Percentiles rank a stretch among this genome's conserved stretches.
Evolutionary conservation across 352 stramenopile species (phyloP).

Genomic region (Globisporangium perplexum): DNA sequence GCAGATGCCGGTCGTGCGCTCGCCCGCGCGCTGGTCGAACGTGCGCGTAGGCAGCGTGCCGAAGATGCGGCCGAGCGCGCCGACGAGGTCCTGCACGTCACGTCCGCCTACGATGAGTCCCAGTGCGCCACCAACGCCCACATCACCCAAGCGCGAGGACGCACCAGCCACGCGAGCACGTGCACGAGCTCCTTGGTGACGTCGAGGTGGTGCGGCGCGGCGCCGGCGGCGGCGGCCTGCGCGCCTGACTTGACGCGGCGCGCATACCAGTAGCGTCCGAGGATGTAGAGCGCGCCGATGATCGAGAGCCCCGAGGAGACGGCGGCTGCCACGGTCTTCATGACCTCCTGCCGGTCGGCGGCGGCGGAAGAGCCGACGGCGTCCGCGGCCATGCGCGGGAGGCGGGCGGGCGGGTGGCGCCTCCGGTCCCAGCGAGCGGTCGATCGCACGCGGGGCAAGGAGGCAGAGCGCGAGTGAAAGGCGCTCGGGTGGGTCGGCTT

Average conservation of each 20-base stretch:
- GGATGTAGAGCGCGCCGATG: conserved; percentile 77
- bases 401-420: background rate
- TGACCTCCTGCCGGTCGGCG: conserved; percentile 5
- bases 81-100: conserved; percentile 62
- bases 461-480: background rate
- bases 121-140: no score
- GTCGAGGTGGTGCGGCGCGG: conserved; percentile 53
- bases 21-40: conserved; percentile 48
- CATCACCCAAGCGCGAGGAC: no score
- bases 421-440: background rate
- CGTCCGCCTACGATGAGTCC: no score
- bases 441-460: background rate
- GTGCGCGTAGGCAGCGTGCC: conserved; percentile 58
- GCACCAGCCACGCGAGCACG: conserved; percentile 74
- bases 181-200: conserved; percentile 85
- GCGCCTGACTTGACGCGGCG: conserved; percentile 33
- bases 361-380: background rate
- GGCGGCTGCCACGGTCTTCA: conserved; percentile 53
- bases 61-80: conserved; percentile 64
- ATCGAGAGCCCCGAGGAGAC: conserved; percentile 77
- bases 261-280: conserved; percentile 76
- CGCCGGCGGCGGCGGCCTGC: conserved; percentile 12
- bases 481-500: background rate
- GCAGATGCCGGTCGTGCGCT: conserved; percentile 51
- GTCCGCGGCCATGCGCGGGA: background rate